Conservation (phyloP, 768 basidiomycete species). For the Lentinula edodes region DNA sequence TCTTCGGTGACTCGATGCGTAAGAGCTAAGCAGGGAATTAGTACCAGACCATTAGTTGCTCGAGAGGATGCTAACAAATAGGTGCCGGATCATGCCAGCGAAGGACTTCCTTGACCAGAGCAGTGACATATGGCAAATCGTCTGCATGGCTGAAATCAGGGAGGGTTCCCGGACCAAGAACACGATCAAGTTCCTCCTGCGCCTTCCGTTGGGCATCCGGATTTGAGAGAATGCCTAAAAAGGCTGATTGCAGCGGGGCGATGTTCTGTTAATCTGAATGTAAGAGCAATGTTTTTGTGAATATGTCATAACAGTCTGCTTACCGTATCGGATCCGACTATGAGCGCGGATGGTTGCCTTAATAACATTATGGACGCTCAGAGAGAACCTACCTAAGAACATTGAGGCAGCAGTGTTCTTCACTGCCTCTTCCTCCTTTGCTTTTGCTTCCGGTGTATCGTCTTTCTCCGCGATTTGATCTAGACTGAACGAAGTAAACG, state of each 20-base stretch:
- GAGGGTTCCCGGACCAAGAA: constrained; percentile 7
- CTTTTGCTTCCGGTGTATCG: constrained; percentile 9
- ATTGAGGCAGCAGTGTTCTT: constrained; percentile 19
- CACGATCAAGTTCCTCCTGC: constrained; percentile 9
- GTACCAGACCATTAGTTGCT: background rate
- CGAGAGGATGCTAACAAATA: background rate
- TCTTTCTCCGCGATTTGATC: constrained; percentile 9
- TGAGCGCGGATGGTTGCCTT: background rate
- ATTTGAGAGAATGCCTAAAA: constrained; percentile 8
- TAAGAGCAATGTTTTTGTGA: background rate
- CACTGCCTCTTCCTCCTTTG: constrained; percentile 14
- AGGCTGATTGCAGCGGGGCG: constrained; percentile 6
- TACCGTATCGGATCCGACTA: constrained; percentile 9
- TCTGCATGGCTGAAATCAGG: constrained; percentile 9
- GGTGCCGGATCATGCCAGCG: constrained; percentile 7
- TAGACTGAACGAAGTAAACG: constrained; percentile 15
- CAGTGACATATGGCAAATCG: constrained; percentile 13
- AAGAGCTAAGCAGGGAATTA: background rate
- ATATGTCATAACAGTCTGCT: background rate
- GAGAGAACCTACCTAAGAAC: constrained; percentile 15
- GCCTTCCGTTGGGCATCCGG: constrained; percentile 7
- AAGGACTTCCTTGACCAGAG: constrained; percentile 12
- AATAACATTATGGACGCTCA: background rate
- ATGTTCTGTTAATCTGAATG: constrained; percentile 1
- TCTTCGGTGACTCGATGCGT: background rate